phyloP scores from a whole-genome alignment of 331 rosid species.

The Cydonia oblonga region DNA sequence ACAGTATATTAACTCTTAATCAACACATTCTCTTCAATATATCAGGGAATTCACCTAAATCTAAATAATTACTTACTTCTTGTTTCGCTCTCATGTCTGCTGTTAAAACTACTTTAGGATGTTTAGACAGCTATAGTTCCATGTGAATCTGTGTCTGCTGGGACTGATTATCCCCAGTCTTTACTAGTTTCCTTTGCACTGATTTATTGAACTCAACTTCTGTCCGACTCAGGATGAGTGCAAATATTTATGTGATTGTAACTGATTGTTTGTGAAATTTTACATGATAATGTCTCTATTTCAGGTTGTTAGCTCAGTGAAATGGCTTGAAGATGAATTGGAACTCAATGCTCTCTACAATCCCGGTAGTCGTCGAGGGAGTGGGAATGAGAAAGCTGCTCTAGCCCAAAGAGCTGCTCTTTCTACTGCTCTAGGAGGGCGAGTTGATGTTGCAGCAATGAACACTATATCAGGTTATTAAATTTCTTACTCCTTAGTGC shows the following conservation, averaged over 20 bases:
- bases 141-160: neutral
- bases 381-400: constrained; percentile 96
- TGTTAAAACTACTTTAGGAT: neutral
- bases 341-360: constrained; percentile 96
- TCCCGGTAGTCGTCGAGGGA: constrained; percentile 81
- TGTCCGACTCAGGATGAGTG: neutral
- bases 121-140: neutral
- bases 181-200: neutral
- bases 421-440: constrained; percentile 94
- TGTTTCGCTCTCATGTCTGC: neutral
- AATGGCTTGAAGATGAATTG: constrained; percentile 98
- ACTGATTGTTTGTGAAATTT: neutral
- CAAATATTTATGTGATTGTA: neutral
- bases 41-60: neutral
- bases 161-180: neutral
- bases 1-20: no score
- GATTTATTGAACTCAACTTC: neutral
- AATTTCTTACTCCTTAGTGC: neutral
- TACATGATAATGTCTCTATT: constrained; percentile 4
- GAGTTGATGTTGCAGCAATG: constrained; percentile 81
- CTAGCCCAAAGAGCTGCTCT: constrained; percentile 84
- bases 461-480: constrained; percentile 75
- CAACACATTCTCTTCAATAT: neutral
- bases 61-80: neutral
- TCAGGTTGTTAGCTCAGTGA: constrained; percentile 95